Conservation (phyloP, 345 rosid genomes). For the Citrus glauca region DNA sequence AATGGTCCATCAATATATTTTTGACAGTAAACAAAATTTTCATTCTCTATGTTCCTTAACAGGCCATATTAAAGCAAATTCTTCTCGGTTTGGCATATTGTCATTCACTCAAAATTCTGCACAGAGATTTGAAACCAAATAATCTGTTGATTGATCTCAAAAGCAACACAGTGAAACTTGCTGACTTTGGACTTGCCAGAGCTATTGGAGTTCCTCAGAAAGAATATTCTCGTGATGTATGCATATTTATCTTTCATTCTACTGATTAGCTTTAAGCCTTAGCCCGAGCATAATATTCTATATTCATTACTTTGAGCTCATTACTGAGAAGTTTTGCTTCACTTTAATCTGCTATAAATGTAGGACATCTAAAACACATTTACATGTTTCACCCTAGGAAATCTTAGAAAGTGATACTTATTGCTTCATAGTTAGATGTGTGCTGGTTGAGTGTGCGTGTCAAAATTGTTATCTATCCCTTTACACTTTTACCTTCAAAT, state of each 20-base stretch:
- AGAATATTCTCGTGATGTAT: slow-evolving; percentile 40
- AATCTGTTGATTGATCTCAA: slow-evolving; percentile 48
- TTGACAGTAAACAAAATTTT: neutral
- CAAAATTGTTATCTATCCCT: neutral
- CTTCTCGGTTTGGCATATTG: slow-evolving; percentile 24
- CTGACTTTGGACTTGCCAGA: slow-evolving; percentile 56
- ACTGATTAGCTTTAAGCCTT: neutral
- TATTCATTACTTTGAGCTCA: neutral
- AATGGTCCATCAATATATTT: neutral
- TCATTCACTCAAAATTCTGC: slow-evolving; percentile 47
- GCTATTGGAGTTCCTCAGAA: slow-evolving; percentile 34
- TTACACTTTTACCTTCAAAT: neutral
- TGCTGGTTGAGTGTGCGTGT: neutral
- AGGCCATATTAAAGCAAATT: slow-evolving; percentile 13
- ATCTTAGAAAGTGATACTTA: neutral
- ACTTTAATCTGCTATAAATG: neutral
- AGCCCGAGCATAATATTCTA: neutral
- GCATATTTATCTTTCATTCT: neutral
- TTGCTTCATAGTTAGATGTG: neutral
- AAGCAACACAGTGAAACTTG: slow-evolving; percentile 41
- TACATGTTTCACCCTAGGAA: neutral
- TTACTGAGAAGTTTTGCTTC: neutral
- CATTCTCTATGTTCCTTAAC: neutral
- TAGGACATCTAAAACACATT: neutral
- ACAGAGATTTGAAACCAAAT: slow-evolving; percentile 50